Base-by-base conservation (phyloP, 2,329 filamentous ascomycete species). In the Fusarium pilosicola region DNA sequence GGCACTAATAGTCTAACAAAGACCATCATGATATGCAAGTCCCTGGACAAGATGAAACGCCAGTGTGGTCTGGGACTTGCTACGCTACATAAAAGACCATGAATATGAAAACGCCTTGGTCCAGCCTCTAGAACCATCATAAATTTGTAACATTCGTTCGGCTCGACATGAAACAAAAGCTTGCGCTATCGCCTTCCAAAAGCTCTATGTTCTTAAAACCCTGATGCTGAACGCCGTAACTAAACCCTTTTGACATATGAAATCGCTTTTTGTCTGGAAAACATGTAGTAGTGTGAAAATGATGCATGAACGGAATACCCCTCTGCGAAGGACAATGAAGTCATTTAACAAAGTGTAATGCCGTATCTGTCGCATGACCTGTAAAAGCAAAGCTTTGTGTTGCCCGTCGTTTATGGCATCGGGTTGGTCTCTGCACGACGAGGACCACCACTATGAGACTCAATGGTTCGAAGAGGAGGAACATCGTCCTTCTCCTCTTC, bases 401-500 rank as follows among this genome's bases (percentile, higher is more conserved):
- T 17, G n/a, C 38, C 8, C 22, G 11, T 49, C 12, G n/a, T 62
- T 67, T 78, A 78, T 28, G 73, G 71, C 42, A 71, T 71, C 6
- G 79, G 78, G 15, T 69, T 65, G 14, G 77, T 80, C 20, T 80
- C 75, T 28, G 76, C 74, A 58, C 79, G 78, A 36, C 74, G 70
- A 42, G 78, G 78, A n/a, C 76, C 76, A 56, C 71, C 56, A 36
- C 72, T 62, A 42, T 75, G 69, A 24, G 79, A 79, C 24, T 70
- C 74, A 3, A 76, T 74, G 61, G 76, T 76, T 20, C 74, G 73
- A 6, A 80, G 51, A 4, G 76, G 77, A 30, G 76, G 71, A 34
- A 81, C 61, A 26, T 78, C 75, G 30, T 76, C 77, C 26, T 71
- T 77, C 11, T 80, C 79, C 22, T 79, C 75, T 7, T 80, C 79